A percentile compares a stretch with the other conserved stretches of the same genome.
These are phyloP conservation scores for Grifola frondosa DNA, from an alignment of 1,284 basidiomycete species.

Conservation along the genomic window DNA sequence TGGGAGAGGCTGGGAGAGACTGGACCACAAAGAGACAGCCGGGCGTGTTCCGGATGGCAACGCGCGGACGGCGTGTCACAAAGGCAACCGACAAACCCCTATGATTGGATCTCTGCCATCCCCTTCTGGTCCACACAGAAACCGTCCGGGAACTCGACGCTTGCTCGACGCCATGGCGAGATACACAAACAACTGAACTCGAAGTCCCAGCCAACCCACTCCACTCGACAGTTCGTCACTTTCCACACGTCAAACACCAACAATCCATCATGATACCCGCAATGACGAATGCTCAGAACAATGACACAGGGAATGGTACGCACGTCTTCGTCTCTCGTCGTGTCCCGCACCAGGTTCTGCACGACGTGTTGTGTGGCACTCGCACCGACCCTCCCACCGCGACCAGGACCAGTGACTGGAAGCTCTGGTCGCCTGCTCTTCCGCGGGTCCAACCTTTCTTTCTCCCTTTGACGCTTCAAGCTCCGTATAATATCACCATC, in stretches of 20 bases:
- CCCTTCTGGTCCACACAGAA: slow-evolving; percentile 9
- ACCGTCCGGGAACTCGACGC: too few relatives aligned
- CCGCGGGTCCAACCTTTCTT: slow-evolving; percentile 82
- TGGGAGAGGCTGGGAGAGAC: slow-evolving; percentile 20
- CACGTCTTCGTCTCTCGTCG: slow-evolving; percentile 89
- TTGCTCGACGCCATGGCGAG: slow-evolving; percentile 9
- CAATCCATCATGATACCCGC: slow-evolving; percentile 14
- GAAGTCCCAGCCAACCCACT: too few relatives aligned
- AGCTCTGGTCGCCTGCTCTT: slow-evolving; percentile 91
- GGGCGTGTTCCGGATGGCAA: slow-evolving; percentile 26
- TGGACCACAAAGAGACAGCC: slow-evolving; percentile 18
- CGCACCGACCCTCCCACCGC: slow-evolving; percentile 91
- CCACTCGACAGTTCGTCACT: too few relatives aligned
- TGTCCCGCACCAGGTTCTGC: slow-evolving; percentile 88
- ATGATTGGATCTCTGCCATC: slow-evolving; percentile 15
- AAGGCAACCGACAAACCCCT: slow-evolving; percentile 19
- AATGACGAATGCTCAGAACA: slow-evolving; percentile 12
- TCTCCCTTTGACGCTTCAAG: slow-evolving; percentile 84
- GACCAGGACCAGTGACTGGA: slow-evolving; percentile 88
- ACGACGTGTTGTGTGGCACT: slow-evolving; percentile 95
- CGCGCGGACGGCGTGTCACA: slow-evolving; percentile 25
- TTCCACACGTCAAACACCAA: too few relatives aligned
- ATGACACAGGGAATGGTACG: slow-evolving; percentile 40
- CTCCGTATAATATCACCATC: slow-evolving; percentile 75
- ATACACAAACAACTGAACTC: not conserved